Conservation (phyloP, 2,329 filamentous ascomycete species). For the Purpureocillium takamizusanense region DNA sequence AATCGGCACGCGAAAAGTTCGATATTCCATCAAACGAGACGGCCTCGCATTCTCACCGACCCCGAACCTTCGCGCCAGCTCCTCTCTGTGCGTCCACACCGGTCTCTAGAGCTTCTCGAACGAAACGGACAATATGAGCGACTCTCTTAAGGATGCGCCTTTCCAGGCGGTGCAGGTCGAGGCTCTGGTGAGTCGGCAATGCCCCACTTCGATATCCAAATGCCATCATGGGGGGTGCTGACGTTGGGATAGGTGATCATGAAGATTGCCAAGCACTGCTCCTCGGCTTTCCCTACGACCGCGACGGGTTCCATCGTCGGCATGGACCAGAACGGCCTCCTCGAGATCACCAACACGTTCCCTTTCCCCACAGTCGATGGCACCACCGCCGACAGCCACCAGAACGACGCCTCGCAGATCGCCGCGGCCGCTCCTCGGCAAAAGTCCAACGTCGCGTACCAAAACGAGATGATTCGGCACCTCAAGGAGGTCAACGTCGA, state of each 20-base stretch:
- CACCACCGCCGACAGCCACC: conserved; percentile 59
- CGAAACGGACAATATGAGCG: conserved; percentile 41
- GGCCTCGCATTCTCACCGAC: conserved; percentile 6
- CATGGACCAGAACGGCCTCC: conserved; percentile 73
- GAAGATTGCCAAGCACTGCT: conserved; percentile 97
- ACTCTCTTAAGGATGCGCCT: conserved; percentile 55
- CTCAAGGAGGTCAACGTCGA: conserved; percentile 96
- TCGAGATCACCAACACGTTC: conserved; percentile 93
- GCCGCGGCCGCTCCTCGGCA: conserved; percentile 85
- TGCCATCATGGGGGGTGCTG: conserved; percentile 12
- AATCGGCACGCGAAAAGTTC: conserved; percentile 32
- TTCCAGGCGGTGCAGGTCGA: conserved; percentile 88
- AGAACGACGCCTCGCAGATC: conserved; percentile 64
- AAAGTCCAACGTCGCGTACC: conserved; percentile 81
- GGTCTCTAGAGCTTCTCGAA: conserved; percentile 1
- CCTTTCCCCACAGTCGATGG: conserved; percentile 81
- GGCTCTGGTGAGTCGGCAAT: conserved; percentile 62
- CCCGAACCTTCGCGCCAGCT: conserved; percentile 16
- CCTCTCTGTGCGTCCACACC: conserved; percentile 6
- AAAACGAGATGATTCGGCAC: conserved; percentile 95
- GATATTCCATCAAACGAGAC: conserved; percentile 28
- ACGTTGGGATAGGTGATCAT: conserved; percentile 63
- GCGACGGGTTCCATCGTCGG: conserved; percentile 88
- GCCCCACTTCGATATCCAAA: conserved; percentile 24
- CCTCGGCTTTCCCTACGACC: conserved; percentile 75